Evolutionary conservation across 768 basidiomycete species (phyloP), one percentile per base, ranked within the genome.

Genomic region (Collybiopsis confluens): DNA sequence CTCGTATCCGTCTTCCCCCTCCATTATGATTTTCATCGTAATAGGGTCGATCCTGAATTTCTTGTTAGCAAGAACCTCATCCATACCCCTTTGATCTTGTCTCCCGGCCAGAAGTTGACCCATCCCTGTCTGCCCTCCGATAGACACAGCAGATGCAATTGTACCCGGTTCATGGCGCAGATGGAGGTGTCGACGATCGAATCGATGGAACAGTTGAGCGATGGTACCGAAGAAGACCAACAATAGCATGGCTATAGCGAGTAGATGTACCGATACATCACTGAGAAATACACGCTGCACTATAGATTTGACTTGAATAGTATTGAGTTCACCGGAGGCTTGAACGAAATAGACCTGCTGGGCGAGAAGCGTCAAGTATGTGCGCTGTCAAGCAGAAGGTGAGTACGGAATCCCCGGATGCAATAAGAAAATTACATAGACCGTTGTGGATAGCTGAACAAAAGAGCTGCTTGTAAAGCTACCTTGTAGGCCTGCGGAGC

Each of bases 71-170:
- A 82, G 64, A 9, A 69, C 74, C 30, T 72, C 60, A 6, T 62
- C 61, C 38, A 64, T 60, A 26, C 66, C 63, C 44, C 77, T 74
- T 42, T 69, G 27, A 15, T 52, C 45, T 20, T 40, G 38, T 46
- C 45, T 54, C n/a, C 44, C 54, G 5, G 72, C 71, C 3, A 80
- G 68, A 44, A 79, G 67, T 8, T 73, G 65, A 9, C 73, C 78
- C 58, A 81, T 70, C 26, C 71, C 73, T 2, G 78, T 79, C 57
- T 76, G 73, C 6, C 74, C 80, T 9, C 78, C 78, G 56, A 82
- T 75, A 36, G 77, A 74, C 11, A 80, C 75, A 11, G 81, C 81
- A 10, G 79, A 78, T 20, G 79, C 81, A 48, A 83, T 77, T 4
- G 82, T 82, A 16, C 81, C 78, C 0, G 79, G 78, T 45, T 72